phyloP scores from a whole-genome alignment of 306 rosid genomes.

The Corylus avellana region DNA sequence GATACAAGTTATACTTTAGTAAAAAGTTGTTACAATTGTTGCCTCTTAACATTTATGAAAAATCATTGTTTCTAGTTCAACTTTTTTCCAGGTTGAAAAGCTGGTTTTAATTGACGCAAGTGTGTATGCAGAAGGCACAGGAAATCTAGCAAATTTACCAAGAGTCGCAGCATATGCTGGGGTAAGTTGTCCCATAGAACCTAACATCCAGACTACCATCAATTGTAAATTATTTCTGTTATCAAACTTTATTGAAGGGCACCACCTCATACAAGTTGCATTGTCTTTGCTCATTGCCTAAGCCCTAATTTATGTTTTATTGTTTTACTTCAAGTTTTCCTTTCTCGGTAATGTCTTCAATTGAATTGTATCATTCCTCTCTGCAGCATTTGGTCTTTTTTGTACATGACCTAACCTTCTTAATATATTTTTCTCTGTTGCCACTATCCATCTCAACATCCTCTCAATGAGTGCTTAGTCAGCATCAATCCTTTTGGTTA shows the following conservation, averaged over 20 bases:
- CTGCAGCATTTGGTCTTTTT: slow-evolving; percentile 12
- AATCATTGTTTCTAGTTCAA: slow-evolving; percentile 34
- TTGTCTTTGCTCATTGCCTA: neutral
- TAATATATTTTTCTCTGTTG: neutral
- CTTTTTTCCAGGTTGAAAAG: slow-evolving; percentile 78
- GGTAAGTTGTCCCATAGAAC: slow-evolving; percentile 47
- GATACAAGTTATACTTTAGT: neutral
- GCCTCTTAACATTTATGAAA: slow-evolving; percentile 23
- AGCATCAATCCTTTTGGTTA: neutral
- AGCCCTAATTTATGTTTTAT: neutral
- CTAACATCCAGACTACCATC: neutral
- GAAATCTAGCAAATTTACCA: slow-evolving; percentile 68
- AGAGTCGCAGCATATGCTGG: slow-evolving; percentile 74
- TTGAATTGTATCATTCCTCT: slow-evolving; percentile 1
- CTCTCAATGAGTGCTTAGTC: neutral
- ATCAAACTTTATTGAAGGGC: neutral
- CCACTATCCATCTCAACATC: neutral
- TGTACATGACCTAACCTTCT: neutral
- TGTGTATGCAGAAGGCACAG: slow-evolving; percentile 85
- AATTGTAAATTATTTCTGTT: neutral
- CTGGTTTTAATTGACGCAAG: slow-evolving; percentile 91
- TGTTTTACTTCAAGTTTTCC: neutral
- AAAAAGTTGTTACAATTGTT: slow-evolving; percentile 9
- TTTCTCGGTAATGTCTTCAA: neutral
- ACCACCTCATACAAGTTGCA: too few species aligned